Evolutionary conservation across 176 grass and related monocot genomes (phyloP).

Genomic region (Aegilops bicornis): DNA sequence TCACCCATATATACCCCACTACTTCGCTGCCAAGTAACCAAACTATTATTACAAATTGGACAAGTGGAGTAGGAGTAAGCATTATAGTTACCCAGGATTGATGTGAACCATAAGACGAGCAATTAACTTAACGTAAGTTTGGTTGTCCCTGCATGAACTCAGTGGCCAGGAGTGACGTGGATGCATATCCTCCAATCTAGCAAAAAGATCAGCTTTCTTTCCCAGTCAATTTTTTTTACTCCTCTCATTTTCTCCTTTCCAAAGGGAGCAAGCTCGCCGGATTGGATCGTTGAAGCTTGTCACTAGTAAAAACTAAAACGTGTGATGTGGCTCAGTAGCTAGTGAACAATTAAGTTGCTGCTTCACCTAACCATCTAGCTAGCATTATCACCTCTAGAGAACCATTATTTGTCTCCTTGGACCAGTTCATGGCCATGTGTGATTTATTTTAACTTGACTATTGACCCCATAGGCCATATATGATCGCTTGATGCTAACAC

Average conservation of each 20-base stretch:
- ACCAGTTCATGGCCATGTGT: slow-evolving; percentile 10
- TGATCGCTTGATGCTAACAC: slow-evolving; percentile 17
- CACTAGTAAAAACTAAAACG: slow-evolving; percentile 14
- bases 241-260: slow-evolving; percentile 43
- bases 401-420: not conserved
- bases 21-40: slow-evolving; percentile 14
- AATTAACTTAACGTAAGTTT: not conserved
- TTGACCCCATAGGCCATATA: slow-evolving; percentile 15
- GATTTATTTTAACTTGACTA: slow-evolving; percentile 40
- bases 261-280: slow-evolving; percentile 25
- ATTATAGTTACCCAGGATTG: not conserved
- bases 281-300: slow-evolving; percentile 19
- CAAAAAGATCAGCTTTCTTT: slow-evolving; percentile 16
- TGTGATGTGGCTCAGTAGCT: not conserved
- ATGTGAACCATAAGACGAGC: not conserved
- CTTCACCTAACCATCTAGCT: slow-evolving; percentile 19
- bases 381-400: slow-evolving; percentile 29
- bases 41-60: not conserved
- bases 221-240: slow-evolving; percentile 1
- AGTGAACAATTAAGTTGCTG: slow-evolving; percentile 20
- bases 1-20: not conserved
- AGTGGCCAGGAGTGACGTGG: slow-evolving; percentile 9
- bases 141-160: not conserved
- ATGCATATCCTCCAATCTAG: slow-evolving; percentile 23
- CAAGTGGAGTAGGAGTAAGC: slow-evolving; percentile 26